A percentile compares a stretch with the other conserved stretches of the same genome.
phyloP scores from a whole-genome alignment of 2,329 filamentous ascomycete species.

The Aspergillus aculeatinus region DNA sequence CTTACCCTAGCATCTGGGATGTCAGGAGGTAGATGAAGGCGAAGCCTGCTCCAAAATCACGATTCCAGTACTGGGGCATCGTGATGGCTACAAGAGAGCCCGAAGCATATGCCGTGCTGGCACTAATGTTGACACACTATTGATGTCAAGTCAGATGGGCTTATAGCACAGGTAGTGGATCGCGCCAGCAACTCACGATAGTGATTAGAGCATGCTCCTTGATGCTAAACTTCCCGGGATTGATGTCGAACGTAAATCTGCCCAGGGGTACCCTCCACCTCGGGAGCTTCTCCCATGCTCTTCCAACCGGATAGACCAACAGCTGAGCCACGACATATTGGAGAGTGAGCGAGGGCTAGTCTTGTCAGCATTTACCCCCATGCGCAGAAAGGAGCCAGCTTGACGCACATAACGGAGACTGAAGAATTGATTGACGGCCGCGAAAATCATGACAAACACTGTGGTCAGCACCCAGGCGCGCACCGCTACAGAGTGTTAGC shows the following conservation, averaged over 20 bases:
- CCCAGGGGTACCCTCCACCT: conserved; percentile 24
- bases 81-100: conserved; percentile 34
- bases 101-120: conserved; percentile 26
- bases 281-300: conserved; percentile 25
- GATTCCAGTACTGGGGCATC: conserved; percentile 37
- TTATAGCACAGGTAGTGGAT: not conserved
- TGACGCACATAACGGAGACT: conserved; percentile 26
- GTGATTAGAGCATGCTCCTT: conserved; percentile 27
- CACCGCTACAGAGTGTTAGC: conserved; percentile 23
- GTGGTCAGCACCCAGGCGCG: conserved; percentile 32
- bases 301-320: conserved; percentile 22
- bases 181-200: conserved; percentile 16
- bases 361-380: not conserved
- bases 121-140: conserved; percentile 33
- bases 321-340: conserved; percentile 26
- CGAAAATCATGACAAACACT: conserved; percentile 25
- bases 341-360: conserved; percentile 23
- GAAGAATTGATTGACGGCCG: conserved; percentile 27
- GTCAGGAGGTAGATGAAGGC: conserved; percentile 35
- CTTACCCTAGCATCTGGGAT: conserved; percentile 32
- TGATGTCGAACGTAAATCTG: conserved; percentile 21
- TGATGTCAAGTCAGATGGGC: not conserved
- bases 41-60: conserved; percentile 33
- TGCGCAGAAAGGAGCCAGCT: not conserved
- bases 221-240: conserved; percentile 23